Evolutionary conservation across 306 rosid genomes (phyloP).

Genomic region (Cotoneaster glaucophyllus): DNA sequence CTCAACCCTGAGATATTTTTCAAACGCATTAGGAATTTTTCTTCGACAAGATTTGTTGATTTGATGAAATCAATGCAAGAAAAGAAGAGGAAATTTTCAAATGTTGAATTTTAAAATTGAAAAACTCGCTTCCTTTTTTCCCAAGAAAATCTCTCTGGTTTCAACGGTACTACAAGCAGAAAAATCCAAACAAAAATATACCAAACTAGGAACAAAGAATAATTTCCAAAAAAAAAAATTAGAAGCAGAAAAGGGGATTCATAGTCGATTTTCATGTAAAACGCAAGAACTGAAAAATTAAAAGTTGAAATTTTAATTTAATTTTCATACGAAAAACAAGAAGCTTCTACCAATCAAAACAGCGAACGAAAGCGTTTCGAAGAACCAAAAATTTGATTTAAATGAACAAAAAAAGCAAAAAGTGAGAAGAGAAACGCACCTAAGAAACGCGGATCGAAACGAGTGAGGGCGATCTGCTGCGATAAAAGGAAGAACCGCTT

Average conservation of each 20-base stretch:
- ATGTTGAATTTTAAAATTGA: background rate
- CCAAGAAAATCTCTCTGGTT: background rate
- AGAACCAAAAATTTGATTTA: background rate
- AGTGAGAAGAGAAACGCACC: conserved; percentile 10
- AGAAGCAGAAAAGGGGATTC: background rate
- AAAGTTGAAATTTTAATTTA: background rate
- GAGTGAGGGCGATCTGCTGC: conserved; percentile 9
- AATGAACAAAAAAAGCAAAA: background rate
- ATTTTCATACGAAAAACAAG: background rate
- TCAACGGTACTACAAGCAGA: background rate
- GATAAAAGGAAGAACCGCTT: conserved; percentile 15
- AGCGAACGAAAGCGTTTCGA: background rate
- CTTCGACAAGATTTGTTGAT: background rate
- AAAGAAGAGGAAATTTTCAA: background rate
- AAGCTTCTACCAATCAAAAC: background rate
- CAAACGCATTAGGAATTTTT: background rate
- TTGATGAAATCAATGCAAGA: background rate
- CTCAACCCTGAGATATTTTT: background rate
- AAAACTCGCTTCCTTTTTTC: background rate
- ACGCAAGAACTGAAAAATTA: background rate
- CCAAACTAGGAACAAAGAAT: background rate
- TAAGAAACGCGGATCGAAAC: conserved; percentile 1
- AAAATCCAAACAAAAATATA: background rate
- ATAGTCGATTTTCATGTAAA: background rate
- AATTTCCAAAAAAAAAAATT: too few relatives aligned